Percentiles rank a stretch among this genome's conserved stretches.
Conservation (phyloP, 176 grass and related monocot genomes). For the Stipa capillata region DNA sequence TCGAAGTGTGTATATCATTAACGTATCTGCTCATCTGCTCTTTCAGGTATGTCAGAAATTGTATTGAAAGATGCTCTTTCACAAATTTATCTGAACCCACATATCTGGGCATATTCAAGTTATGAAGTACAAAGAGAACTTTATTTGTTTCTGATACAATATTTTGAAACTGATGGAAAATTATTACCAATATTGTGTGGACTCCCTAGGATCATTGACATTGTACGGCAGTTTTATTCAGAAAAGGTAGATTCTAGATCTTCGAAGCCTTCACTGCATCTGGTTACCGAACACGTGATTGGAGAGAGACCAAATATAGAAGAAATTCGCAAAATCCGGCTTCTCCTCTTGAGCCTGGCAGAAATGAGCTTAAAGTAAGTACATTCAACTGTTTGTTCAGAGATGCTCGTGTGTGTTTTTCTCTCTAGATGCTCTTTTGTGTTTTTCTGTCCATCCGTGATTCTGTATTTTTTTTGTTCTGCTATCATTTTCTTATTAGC, state of each 20-base stretch:
- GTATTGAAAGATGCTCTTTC: slow-evolving; percentile 82
- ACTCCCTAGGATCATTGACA: slow-evolving; percentile 74
- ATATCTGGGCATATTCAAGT: slow-evolving; percentile 77
- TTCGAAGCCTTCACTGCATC: slow-evolving; percentile 58
- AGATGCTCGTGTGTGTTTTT: slow-evolving; percentile 23
- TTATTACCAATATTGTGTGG: slow-evolving; percentile 68
- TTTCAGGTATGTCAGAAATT: slow-evolving; percentile 73
- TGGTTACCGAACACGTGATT: slow-evolving; percentile 56
- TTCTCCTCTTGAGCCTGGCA: slow-evolving; percentile 88
- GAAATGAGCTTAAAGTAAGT: slow-evolving; percentile 89
- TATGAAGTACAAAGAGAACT: slow-evolving; percentile 91
- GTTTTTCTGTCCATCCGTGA: not conserved
- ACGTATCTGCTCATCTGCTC: slow-evolving; percentile 23
- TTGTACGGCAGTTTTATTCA: slow-evolving; percentile 70
- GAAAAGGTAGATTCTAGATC: slow-evolving; percentile 55
- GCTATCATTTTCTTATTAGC: not conserved
- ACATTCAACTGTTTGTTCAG: slow-evolving; percentile 35
- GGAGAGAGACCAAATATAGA: slow-evolving; percentile 63
- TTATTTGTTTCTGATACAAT: slow-evolving; percentile 80
- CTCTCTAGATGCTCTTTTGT: not conserved
- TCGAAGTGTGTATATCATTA: slow-evolving; percentile 23
- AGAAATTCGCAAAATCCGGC: slow-evolving; percentile 79
- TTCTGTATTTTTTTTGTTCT: not conserved
- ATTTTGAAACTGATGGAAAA: slow-evolving; percentile 71
- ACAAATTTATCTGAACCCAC: slow-evolving; percentile 86